phyloP scores from a whole-genome alignment of 1,284 basidiomycete genomes.

The Takashimella koratensis region DNA sequence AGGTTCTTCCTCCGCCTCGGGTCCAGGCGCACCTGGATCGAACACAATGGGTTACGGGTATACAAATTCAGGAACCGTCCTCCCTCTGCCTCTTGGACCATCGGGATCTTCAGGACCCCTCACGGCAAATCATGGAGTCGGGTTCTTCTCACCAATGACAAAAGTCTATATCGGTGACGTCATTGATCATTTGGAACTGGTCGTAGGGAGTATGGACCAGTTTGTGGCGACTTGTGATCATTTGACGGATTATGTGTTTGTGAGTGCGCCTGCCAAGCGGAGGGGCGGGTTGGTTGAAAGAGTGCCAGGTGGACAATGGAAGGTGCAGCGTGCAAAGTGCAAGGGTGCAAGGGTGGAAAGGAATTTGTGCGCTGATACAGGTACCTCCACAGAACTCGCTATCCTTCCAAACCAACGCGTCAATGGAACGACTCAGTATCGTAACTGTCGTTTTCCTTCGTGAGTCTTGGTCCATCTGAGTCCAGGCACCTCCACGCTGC shows the following conservation, averaged over 20 bases:
- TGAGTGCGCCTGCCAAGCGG: slow-evolving; percentile 20
- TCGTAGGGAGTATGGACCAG: slow-evolving; percentile 44
- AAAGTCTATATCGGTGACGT: slow-evolving; percentile 47
- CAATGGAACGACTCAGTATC: slow-evolving; percentile 48
- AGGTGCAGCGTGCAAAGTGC: too few relatives aligned
- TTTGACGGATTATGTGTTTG: slow-evolving; percentile 48
- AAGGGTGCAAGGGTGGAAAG: too few relatives aligned
- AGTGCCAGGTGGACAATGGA: background rate
- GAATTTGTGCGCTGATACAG: too few relatives aligned
- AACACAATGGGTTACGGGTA: background rate
- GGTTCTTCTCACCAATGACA: slow-evolving; percentile 39
- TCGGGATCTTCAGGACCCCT: background rate
- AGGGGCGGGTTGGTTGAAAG: background rate
- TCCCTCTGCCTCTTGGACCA: background rate
- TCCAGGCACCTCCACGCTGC: slow-evolving; percentile 3
- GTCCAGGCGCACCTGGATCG: background rate
- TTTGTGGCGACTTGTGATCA: slow-evolving; percentile 47
- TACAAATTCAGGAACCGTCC: background rate
- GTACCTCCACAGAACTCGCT: slow-evolving; percentile 40
- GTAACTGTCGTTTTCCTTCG: slow-evolving; percentile 50
- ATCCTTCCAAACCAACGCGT: slow-evolving; percentile 47
- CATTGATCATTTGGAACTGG: slow-evolving; percentile 47
- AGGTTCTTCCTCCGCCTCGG: background rate
- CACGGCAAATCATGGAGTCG: slow-evolving; percentile 3
- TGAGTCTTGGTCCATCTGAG: too few relatives aligned